These are phyloP conservation scores for Primulina huaijiensis DNA, from an alignment of 257 asterid genomes.

Conservation along the genomic window DNA sequence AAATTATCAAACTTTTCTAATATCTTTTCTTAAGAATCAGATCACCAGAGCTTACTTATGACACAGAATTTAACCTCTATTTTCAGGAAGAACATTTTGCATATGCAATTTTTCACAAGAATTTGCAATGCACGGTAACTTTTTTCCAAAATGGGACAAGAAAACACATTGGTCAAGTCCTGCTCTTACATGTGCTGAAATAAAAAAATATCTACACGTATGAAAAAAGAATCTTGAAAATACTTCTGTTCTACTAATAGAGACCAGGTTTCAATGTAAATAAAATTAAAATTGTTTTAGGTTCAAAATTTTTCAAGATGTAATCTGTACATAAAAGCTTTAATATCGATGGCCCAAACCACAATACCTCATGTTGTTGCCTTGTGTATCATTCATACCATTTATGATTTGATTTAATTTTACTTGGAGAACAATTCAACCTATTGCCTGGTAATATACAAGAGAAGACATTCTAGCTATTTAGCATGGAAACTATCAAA, in stretches of 20 bases:
- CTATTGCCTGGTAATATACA: neutral
- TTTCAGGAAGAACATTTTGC: no score
- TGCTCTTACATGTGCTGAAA: neutral
- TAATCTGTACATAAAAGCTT: neutral
- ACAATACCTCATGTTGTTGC: neutral
- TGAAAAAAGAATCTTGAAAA: neutral
- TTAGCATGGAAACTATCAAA: conserved; percentile 14
- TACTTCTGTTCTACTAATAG: neutral
- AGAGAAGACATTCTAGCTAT: neutral
- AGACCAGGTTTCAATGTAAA: neutral
- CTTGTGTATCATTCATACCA: neutral
- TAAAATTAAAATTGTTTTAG: neutral
- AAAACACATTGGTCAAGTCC: neutral
- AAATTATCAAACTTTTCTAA: no score
- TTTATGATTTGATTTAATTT: conserved; percentile 2
- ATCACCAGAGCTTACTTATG: no score
- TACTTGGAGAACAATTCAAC: neutral
- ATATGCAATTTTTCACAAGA: neutral
- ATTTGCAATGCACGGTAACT: neutral
- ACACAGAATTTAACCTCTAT: no score
- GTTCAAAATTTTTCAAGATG: conserved; percentile 5
- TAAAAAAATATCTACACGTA: neutral
- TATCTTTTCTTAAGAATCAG: no score
- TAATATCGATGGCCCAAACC: conserved; percentile 1
- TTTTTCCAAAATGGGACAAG: neutral